phyloP scores from a whole-genome alignment of 139 green algal species.

The Chlorella sp. region DNA sequence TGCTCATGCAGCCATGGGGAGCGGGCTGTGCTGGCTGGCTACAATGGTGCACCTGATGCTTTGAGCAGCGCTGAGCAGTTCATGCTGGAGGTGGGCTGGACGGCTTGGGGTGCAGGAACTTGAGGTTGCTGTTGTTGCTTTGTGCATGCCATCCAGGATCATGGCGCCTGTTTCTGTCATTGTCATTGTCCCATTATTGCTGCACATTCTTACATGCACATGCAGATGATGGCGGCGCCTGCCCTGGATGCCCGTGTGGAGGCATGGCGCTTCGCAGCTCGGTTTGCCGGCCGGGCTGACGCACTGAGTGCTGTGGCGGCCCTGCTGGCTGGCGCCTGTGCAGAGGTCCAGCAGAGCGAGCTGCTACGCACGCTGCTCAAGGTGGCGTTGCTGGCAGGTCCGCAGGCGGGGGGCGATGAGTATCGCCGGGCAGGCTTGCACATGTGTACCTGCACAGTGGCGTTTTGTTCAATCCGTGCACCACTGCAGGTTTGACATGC shows the following conservation, averaged over 20 bases:
- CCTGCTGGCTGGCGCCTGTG: slow-evolving; percentile 43
- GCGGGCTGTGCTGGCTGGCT: slow-evolving; percentile 33
- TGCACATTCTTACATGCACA: too few species aligned
- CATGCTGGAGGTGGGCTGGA: slow-evolving; percentile 52
- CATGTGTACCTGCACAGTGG: too few species aligned
- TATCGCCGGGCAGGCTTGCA: not conserved
- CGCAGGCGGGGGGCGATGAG: not conserved
- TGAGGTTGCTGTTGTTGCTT: too few species aligned
- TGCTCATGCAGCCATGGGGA: slow-evolving; percentile 35
- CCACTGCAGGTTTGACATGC: too few species aligned
- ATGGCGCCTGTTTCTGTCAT: too few species aligned
- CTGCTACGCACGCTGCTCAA: slow-evolving; percentile 47
- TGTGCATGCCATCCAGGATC: too few species aligned
- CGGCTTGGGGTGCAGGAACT: not conserved
- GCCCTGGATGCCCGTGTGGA: slow-evolving; percentile 4
- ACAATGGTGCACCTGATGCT: slow-evolving; percentile 9
- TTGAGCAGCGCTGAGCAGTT: slow-evolving; percentile 55
- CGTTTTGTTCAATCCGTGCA: too few species aligned
- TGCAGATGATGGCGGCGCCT: slow-evolving; percentile 7
- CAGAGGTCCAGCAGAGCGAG: slow-evolving; percentile 52
- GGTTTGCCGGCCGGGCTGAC: not conserved
- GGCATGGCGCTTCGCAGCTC: not conserved
- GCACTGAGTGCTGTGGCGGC: not conserved
- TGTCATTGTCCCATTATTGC: too few species aligned
- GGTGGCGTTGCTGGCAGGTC: slow-evolving; percentile 9